Evolutionary conservation across 352 stramenopile species (phyloP), one percentile per base, ranked within the genome.

Genomic region (Thraustotheca clavata): DNA sequence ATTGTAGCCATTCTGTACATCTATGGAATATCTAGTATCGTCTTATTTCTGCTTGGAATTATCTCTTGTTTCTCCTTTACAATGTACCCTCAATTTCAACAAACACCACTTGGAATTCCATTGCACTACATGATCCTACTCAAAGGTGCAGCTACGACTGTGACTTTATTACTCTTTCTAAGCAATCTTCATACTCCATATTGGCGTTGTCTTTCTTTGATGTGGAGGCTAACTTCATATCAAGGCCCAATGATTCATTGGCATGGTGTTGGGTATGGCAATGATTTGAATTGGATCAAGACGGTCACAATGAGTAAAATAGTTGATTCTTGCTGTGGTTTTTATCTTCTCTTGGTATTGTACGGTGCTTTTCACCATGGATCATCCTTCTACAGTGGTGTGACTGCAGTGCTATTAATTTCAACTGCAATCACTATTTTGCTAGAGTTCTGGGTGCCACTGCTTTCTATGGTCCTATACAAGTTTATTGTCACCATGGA

Each of bases 261-360:
- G 57, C 57, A 65, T 26, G 57, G 57, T 20, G 38, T 87, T n/a
- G 79, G 88, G 24, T 71, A 89, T 59, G 75, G 73, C 31, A 88
- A 89, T 67, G 87, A 87, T 55, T 69, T 67, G 3, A 66, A 68
- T n/a, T 91, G 83, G 83, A 41, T 87, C 52, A 73, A 71, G 35
- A 77, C 72, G 6, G 54, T 90, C 26, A 69, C 84, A 49, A 76
- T 75, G 33, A 77, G 70, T n/a, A 91, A 91, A 52, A 55, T 69
- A 0, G 31, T 89, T 1, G 83, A 91, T 36, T 70, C 52, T 0
- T 43, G 88, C 2, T 59, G 71, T 22, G 80, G 80, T 4, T 69
- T 77, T 7, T 91, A 91, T 71, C 49, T 88, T 4, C 41, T 88
- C n/a, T 69, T 83, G n/a, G 83, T 85, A 33, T 77, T 82, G 39